A percentile compares a stretch with the other conserved stretches of the same genome.
Evolutionary conservation across 306 rosid genomes (phyloP).

Genomic region (Gynostemma pentaphyllum): DNA sequence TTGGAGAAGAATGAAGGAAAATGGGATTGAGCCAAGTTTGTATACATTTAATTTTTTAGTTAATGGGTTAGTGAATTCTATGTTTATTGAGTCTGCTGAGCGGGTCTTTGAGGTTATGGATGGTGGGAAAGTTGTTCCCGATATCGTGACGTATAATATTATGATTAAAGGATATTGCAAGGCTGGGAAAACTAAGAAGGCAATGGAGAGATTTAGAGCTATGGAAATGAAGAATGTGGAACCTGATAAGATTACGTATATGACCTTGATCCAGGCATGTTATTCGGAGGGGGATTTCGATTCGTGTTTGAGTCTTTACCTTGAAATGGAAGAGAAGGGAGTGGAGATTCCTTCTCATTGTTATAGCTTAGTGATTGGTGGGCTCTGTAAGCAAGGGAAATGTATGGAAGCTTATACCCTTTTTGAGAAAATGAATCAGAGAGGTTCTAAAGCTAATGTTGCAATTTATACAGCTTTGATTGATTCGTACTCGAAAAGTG

Average conservation of each 20-base stretch:
- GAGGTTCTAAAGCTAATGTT: slow-evolving; percentile 47
- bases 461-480: slow-evolving; percentile 66
- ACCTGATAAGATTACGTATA: slow-evolving; percentile 68
- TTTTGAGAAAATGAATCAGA: slow-evolving; percentile 50
- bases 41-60: slow-evolving; percentile 44
- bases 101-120: slow-evolving; percentile 57
- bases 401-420: slow-evolving; percentile 48
- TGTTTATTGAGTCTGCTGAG: slow-evolving; percentile 56
- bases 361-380: slow-evolving; percentile 57
- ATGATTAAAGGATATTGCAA: slow-evolving; percentile 74
- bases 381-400: slow-evolving; percentile 54
- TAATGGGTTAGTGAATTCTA: slow-evolving; percentile 59
- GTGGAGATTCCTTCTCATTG: slow-evolving; percentile 51
- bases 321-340: slow-evolving; percentile 65
- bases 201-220: slow-evolving; percentile 36
- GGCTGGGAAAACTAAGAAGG: slow-evolving; percentile 40
- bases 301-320: slow-evolving; percentile 62
- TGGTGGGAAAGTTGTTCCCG: slow-evolving; percentile 43
- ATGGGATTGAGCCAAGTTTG: slow-evolving; percentile 48
- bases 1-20: slow-evolving; percentile 66
- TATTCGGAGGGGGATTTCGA: slow-evolving; percentile 49
- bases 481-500: slow-evolving; percentile 53
- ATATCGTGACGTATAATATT: slow-evolving; percentile 57
- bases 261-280: slow-evolving; percentile 64
- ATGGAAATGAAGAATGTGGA: slow-evolving; percentile 48